These are phyloP conservation scores for Solanum hybrid DNA, from an alignment of 305 asterid genomes.

Conservation along the genomic window DNA sequence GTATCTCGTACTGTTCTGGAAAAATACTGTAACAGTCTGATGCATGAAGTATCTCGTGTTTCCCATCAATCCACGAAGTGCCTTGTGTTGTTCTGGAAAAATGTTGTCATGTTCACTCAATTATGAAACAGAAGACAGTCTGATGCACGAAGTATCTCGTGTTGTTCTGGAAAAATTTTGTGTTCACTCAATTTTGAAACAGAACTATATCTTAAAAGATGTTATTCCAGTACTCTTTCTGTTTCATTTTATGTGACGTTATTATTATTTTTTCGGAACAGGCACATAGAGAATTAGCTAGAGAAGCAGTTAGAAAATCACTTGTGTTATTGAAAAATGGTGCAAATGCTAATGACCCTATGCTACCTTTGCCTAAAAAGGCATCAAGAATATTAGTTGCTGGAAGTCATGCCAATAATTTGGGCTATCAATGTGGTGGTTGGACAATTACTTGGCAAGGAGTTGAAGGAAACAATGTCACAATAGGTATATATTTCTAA, in stretches of 20 bases:
- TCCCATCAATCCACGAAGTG: not conserved
- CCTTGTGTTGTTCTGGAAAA: not conserved
- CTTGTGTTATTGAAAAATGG: slow-evolving; percentile 65
- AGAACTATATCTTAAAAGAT: not conserved
- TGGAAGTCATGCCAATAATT: slow-evolving; percentile 41
- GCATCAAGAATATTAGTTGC: slow-evolving; percentile 33
- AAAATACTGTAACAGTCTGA: not conserved
- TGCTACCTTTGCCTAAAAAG: slow-evolving; percentile 56
- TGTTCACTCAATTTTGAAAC: not conserved
- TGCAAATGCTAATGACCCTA: slow-evolving; percentile 24
- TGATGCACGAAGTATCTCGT: not conserved
- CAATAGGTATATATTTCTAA: slow-evolving; percentile 13
- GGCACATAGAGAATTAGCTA: slow-evolving; percentile 62
- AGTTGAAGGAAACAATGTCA: slow-evolving; percentile 19
- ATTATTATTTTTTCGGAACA: not conserved
- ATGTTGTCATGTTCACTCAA: not conserved
- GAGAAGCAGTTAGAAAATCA: slow-evolving; percentile 73
- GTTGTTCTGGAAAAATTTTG: not conserved
- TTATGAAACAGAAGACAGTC: not conserved
- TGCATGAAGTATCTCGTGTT: not conserved
- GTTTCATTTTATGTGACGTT: not conserved
- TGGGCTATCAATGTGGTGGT: slow-evolving; percentile 46
- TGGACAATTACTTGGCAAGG: slow-evolving; percentile 48
- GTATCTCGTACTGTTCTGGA: not conserved
- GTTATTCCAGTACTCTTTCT: not conserved